Evolutionary conservation across 768 basidiomycete species (phyloP).

Genomic region (Cyclocybe cylindracea): DNA sequence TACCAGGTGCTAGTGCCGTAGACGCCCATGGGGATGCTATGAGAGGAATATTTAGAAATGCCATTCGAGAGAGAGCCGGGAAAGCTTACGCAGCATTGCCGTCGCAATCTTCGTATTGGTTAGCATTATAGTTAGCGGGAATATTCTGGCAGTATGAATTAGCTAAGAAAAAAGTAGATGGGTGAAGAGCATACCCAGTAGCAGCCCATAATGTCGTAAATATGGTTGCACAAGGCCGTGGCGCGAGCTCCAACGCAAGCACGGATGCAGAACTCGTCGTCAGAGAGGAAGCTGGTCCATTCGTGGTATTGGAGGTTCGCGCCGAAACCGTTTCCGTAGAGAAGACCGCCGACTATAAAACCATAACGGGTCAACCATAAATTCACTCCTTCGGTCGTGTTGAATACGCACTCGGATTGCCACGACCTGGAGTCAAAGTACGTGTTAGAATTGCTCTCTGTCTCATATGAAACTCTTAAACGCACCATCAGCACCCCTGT

Average conservation of each 20-base stretch:
- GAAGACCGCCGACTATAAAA: conserved; percentile 61
- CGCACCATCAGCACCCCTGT: conserved; percentile 62
- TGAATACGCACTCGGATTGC: conserved; percentile 40
- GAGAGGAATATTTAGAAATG: background rate
- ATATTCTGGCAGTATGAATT: conserved; percentile 55
- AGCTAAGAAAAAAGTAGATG: background rate
- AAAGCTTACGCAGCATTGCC: conserved; percentile 50
- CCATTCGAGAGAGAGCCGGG: background rate
- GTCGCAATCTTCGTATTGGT: conserved; percentile 66
- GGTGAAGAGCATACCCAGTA: conserved; percentile 38
- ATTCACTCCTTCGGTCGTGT: background rate
- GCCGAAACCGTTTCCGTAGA: conserved; percentile 68
- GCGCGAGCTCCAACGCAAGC: conserved; percentile 65
- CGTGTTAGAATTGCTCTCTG: background rate
- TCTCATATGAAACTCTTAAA: background rate
- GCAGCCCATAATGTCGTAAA: conserved; percentile 72
- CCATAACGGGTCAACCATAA: conserved; percentile 21
- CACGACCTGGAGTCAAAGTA: conserved; percentile 31
- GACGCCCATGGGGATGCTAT: conserved; percentile 61
- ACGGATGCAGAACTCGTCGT: conserved; percentile 68
- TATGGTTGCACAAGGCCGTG: conserved; percentile 69
- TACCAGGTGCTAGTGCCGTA: conserved; percentile 71
- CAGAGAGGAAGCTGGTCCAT: conserved; percentile 86
- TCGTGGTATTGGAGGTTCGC: conserved; percentile 60
- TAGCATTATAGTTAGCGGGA: conserved; percentile 64